Percentiles rank a stretch among this genome's conserved stretches.
Evolutionary conservation across 164 flowering plant species (phyloP).

Genomic region (Nelumbo lutea): DNA sequence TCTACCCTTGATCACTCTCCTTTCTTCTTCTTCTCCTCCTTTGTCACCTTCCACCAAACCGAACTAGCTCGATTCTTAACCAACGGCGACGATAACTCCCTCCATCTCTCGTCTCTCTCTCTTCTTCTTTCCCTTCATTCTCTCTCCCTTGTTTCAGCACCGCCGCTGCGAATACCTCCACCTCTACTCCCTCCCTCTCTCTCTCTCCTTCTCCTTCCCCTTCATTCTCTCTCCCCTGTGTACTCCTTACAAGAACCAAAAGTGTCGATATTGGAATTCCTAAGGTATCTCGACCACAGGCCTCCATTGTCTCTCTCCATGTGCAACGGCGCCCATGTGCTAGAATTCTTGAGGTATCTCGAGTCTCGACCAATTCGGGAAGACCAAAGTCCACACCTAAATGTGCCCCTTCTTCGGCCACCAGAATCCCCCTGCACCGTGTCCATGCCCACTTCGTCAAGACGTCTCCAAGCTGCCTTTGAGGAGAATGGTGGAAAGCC

Average conservation of each 20-base stretch:
- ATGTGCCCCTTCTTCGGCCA: conserved; percentile 78
- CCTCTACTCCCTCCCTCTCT: too few relatives aligned
- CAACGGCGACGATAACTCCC: too few relatives aligned
- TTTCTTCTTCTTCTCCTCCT: too few relatives aligned
- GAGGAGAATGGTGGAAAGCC: conserved; percentile 67
- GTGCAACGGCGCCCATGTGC: conserved; percentile 81
- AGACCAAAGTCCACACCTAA: conserved; percentile 51
- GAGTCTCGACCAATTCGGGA: conserved; percentile 49
- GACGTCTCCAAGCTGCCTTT: conserved; percentile 17
- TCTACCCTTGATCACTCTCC: too few relatives aligned
- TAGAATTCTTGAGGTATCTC: conserved; percentile 68
- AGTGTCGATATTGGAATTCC: conserved; percentile 80
- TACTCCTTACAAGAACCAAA: conserved; percentile 58
- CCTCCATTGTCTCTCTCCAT: conserved; percentile 68
- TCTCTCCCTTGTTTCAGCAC: too few relatives aligned
- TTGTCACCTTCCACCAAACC: too few relatives aligned
- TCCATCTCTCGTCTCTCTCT: too few relatives aligned
- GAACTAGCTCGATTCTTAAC: too few relatives aligned
- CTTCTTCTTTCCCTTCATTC: too few relatives aligned
- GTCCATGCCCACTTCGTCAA: conserved; percentile 84
- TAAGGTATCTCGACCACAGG: conserved; percentile 77
- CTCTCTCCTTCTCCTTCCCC: too few relatives aligned
- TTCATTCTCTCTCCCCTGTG: too few relatives aligned
- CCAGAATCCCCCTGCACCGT: conserved; percentile 70
- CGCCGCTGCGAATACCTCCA: too few relatives aligned